Evolutionary conservation across 2,329 filamentous ascomycete species (phyloP), one percentile per base, ranked within the genome.

Genomic region (Magnaporthales sp.): DNA sequence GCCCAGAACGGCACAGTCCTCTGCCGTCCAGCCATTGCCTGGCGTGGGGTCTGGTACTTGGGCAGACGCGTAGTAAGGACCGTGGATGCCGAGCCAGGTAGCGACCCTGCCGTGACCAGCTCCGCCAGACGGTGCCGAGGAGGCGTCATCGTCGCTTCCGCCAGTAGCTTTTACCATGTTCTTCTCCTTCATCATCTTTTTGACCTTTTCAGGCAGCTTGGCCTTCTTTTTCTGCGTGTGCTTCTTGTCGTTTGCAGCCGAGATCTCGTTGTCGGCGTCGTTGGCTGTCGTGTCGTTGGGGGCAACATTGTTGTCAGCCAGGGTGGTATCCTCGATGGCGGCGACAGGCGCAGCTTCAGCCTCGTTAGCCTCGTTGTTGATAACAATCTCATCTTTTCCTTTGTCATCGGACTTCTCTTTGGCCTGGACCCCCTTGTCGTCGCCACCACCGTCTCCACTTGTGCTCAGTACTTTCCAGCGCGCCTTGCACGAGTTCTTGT

Each of bases 1-100:
- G 2, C 73, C 77, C 4, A 81, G 74, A 26, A 67, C 62, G 29
- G 46, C 61, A 62, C 61, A 32, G 4, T 80, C 71, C 15, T 73
- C 58, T 4, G 63, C 8, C 8, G 67, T 67, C 68, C 68, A 69
- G 13, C 27, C n/a, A 26, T 26, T 27, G 64, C 56, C 54, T 22
- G 64, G 61, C 19, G 6, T 2, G 10, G 10, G 60, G 38, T 26
- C 29, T 6, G 29, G 24, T 10, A n/a, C 29, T 8, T 30, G 54
- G 29, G 54, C 38, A 4, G 46, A 38, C 13, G 29, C 22, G n/a
- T 58, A 54, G 27, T 38, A 22, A 8, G 66, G 66, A 10, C 27
- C 66, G 29, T 63, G 66, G 24, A 62, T 9, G 54, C 54, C 51
- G 51, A 66, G 64, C 64, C 64, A 66, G n/a, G 56, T 29, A 29